Percentiles rank a stretch among this genome's conserved stretches.
Evolutionary conservation across 2,329 filamentous ascomycete genomes (phyloP).

Genomic region (Ramularia collo-cygni): DNA sequence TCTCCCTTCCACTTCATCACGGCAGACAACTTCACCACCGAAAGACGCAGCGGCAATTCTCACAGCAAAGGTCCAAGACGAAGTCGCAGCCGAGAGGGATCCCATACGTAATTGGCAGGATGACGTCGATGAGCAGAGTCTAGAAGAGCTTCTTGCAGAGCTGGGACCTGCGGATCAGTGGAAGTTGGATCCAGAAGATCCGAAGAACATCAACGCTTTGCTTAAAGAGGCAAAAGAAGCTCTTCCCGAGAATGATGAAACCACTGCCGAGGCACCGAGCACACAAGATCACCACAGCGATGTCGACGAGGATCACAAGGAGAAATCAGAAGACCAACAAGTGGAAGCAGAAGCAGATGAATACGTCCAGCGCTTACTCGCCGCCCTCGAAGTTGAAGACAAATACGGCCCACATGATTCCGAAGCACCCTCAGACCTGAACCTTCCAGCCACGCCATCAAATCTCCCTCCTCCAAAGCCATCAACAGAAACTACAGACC

Average conservation of each 20-base stretch:
- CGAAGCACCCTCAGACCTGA: conserved; percentile 10
- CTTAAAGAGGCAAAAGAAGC: conserved; percentile 37
- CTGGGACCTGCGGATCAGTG: conserved; percentile 35
- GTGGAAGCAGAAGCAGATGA: conserved; percentile 40
- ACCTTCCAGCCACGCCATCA: conserved; percentile 30
- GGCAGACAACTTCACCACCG: neutral
- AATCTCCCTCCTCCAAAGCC: conserved; percentile 14
- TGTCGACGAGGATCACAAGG: conserved; percentile 7
- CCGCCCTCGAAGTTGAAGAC: conserved; percentile 39
- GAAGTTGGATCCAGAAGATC: conserved; percentile 35
- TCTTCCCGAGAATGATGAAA: conserved; percentile 28
- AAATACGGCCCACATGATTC: too few species aligned
- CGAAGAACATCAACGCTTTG: conserved; percentile 35
- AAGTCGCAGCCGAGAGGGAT: conserved; percentile 16
- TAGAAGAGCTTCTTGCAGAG: conserved; percentile 43
- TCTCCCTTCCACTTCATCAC: neutral
- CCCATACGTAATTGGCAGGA: conserved; percentile 26
- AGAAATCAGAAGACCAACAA: conserved; percentile 21
- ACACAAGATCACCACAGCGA: neutral
- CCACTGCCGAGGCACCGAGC: conserved; percentile 9
- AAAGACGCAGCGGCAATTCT: conserved; percentile 9
- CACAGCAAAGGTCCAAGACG: conserved; percentile 15
- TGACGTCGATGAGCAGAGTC: conserved; percentile 39
- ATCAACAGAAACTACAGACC: conserved; percentile 31
- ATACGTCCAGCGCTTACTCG: conserved; percentile 40